Percentiles rank a stretch among this genome's conserved stretches.
Evolutionary conservation across 805 yeast genomes (phyloP).

Genomic region (Ogataea methanolica): DNA sequence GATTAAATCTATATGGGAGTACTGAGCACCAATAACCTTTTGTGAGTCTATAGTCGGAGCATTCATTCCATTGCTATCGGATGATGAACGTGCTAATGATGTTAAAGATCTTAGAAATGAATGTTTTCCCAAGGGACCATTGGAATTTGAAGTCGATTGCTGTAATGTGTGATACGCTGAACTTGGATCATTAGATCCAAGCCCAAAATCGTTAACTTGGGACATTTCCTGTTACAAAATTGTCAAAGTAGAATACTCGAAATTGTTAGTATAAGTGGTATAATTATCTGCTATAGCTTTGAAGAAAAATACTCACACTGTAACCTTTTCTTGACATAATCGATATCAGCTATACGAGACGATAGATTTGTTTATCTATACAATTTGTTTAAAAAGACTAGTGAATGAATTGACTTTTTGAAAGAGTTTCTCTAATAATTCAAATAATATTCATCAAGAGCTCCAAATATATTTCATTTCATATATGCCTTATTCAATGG

Average conservation of each 20-base stretch:
- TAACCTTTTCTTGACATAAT: too few species aligned
- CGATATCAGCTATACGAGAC: too few species aligned
- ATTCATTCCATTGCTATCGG: conserved; percentile 6
- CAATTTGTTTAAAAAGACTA: too few species aligned
- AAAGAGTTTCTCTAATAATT: too few species aligned
- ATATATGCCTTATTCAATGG: too few species aligned
- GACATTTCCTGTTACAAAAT: conserved; percentile 21
- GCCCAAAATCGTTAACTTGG: conserved; percentile 27
- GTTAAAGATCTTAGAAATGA: conserved; percentile 26
- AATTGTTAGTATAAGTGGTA: too few species aligned
- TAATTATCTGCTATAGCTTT: too few species aligned
- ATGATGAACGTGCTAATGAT: conserved; percentile 11
- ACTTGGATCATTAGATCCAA: conserved; percentile 16
- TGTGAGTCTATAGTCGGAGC: conserved; percentile 8
- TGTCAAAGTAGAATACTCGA: not conserved
- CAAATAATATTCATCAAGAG: too few species aligned
- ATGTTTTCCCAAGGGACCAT: conserved; percentile 2
- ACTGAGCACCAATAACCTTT: conserved; percentile 50
- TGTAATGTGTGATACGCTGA: conserved; percentile 15
- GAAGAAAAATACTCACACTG: too few species aligned
- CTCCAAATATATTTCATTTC: too few species aligned
- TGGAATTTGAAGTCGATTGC: conserved; percentile 3
- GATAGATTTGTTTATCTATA: too few species aligned
- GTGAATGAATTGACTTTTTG: too few species aligned
- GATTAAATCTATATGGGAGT: conserved; percentile 47